Conservation (phyloP, 306 rosid genomes). For the Carpinus fangiana region DNA sequence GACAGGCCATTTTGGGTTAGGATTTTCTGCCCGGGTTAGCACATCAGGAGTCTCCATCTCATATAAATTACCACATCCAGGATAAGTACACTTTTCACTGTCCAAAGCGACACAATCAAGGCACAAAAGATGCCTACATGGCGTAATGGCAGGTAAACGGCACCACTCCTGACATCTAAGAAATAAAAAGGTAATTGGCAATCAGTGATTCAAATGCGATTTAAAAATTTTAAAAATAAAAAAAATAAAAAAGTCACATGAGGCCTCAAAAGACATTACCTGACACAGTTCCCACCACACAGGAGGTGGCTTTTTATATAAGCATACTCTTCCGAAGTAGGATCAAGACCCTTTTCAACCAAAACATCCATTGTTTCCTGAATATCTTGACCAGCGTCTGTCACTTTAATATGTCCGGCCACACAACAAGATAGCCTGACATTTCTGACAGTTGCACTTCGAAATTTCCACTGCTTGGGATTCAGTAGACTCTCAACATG, state of each 20-base stretch:
- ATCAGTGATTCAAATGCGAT: conserved; percentile 15
- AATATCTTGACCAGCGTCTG: conserved; percentile 95
- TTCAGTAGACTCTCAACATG: conserved; percentile 94
- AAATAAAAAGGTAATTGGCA: conserved; percentile 14
- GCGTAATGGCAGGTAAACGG: conserved; percentile 90
- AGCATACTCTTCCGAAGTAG: conserved; percentile 68
- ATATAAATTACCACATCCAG: conserved; percentile 78
- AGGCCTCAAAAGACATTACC: conserved; percentile 53
- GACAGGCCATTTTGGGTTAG: conserved; percentile 94
- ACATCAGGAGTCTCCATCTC: conserved; percentile 90
- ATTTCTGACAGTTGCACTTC: conserved; percentile 71
- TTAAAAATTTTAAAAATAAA: conserved; percentile 3
- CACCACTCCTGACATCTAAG: conserved; percentile 92
- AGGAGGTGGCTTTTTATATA: conserved; percentile 65
- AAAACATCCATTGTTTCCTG: conserved; percentile 95
- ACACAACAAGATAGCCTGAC: conserved; percentile 96
- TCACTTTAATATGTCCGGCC: conserved; percentile 94
- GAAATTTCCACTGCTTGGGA: conserved; percentile 88
- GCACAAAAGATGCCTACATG: conserved; percentile 89
- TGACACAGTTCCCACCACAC: conserved; percentile 74
- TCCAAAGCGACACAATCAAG: conserved; percentile 88
- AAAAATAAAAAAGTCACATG: conserved; percentile 12
- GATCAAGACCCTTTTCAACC: conserved; percentile 69
- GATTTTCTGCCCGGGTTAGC: conserved; percentile 86
- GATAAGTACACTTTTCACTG: conserved; percentile 74